Percentiles rank a stretch among this genome's conserved stretches.
phyloP scores from a whole-genome alignment of 805 yeast genomes.

The Nakazawaea wyomingensis region DNA sequence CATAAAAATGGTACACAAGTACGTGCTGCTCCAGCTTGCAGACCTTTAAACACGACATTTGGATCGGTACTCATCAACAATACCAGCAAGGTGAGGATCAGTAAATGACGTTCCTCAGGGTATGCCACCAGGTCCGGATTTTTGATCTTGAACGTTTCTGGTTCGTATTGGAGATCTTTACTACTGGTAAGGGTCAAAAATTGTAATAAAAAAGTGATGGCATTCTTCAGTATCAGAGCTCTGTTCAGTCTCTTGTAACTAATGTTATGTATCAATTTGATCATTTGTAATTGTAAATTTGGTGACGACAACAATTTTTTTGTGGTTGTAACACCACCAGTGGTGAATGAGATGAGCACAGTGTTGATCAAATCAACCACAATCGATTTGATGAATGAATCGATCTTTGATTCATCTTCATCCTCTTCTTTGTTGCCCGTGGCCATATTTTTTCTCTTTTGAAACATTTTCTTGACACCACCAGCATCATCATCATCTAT shows the following conservation, averaged over 20 bases:
- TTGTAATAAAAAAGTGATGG: constrained; percentile 31
- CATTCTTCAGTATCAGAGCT: constrained; percentile 42
- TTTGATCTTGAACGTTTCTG: constrained; percentile 19
- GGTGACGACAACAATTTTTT: constrained; percentile 15
- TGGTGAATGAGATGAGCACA: constrained; percentile 13
- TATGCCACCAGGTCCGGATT: constrained; percentile 17
- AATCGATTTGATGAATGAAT: constrained; percentile 21
- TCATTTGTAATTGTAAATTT: constrained; percentile 24
- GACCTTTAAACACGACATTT: constrained; percentile 24
- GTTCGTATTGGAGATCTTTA: constrained; percentile 19
- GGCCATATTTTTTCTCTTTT: no score
- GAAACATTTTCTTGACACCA: constrained; percentile 16
- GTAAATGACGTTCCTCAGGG: constrained; percentile 24
- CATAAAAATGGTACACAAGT: constrained; percentile 43
- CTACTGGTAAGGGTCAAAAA: constrained; percentile 30
- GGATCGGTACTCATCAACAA: constrained; percentile 42
- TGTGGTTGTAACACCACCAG: background rate
- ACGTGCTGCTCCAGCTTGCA: constrained; percentile 29
- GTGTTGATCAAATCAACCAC: constrained; percentile 20
- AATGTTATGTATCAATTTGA: constrained; percentile 32
- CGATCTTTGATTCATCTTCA: constrained; percentile 25
- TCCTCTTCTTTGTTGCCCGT: constrained; percentile 17
- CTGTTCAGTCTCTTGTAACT: constrained; percentile 24
- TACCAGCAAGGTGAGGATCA: constrained; percentile 39
- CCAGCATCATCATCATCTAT: constrained; percentile 21